These are phyloP conservation scores for Aspergillus pseudoglaucus DNA, from an alignment of 2,329 filamentous ascomycete species.

Conservation along the genomic window DNA sequence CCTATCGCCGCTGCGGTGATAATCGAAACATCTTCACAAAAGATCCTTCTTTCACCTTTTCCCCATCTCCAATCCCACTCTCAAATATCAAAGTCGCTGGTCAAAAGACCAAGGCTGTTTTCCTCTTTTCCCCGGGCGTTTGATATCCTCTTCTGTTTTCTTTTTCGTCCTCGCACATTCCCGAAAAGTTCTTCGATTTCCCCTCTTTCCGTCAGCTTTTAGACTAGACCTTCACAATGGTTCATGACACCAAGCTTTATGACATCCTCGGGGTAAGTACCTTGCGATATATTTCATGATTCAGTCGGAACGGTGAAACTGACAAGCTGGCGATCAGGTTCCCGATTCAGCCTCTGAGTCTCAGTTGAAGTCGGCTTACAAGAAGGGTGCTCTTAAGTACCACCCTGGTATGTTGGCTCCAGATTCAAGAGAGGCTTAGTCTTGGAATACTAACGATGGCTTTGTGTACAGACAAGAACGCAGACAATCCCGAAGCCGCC, in stretches of 20 bases:
- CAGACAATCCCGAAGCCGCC: constrained; percentile 82
- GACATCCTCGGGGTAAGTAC: constrained; percentile 41
- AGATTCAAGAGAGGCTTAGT: constrained; percentile 1
- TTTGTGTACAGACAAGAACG: constrained; percentile 73
- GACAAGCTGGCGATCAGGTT: constrained; percentile 51
- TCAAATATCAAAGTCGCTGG: neutral
- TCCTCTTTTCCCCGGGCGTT: neutral
- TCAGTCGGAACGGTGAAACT: neutral
- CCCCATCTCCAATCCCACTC: constrained; percentile 6
- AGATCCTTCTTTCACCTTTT: constrained; percentile 12
- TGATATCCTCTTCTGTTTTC: constrained; percentile 7
- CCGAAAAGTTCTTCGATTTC: too few species aligned
- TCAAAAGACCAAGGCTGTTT: neutral
- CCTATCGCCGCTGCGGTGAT: constrained; percentile 6
- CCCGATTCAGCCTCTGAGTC: constrained; percentile 70
- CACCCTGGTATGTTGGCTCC: constrained; percentile 71
- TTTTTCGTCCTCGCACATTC: constrained; percentile 9
- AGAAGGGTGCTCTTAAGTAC: constrained; percentile 80
- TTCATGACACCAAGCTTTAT: constrained; percentile 47
- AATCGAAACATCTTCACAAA: constrained; percentile 4
- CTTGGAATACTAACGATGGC: neutral
- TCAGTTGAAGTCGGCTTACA: constrained; percentile 91
- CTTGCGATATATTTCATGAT: too few species aligned
- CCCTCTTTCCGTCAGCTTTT: neutral
- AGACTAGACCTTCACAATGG: constrained; percentile 36